A percentile compares a stretch with the other conserved stretches of the same genome.
phyloP scores from a whole-genome alignment of 176 grass and related monocot genomes.

The Hordeum vulgare region DNA sequence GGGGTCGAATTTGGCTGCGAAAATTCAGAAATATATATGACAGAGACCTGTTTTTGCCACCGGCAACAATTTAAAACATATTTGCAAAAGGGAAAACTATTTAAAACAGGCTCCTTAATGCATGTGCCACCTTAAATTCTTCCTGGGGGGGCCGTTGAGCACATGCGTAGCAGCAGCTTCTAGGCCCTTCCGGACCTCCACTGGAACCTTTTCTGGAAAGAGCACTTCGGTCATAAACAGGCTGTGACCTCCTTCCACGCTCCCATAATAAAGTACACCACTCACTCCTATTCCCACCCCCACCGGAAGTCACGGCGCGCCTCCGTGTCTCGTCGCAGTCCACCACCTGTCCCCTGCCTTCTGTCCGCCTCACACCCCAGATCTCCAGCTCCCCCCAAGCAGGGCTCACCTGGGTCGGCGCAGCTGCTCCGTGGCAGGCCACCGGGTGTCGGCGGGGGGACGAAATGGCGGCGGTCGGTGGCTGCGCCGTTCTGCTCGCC shows the following conservation, averaged over 20 bases:
- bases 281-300: background rate
- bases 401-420: background rate
- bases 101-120: too few relatives aligned
- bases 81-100: too few relatives aligned
- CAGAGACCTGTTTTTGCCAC: too few relatives aligned
- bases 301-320: background rate
- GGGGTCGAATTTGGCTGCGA: too few relatives aligned
- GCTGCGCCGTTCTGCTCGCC: slow-evolving; percentile 29
- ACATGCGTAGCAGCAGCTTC: background rate
- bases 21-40: too few relatives aligned
- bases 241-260: background rate
- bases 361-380: background rate
- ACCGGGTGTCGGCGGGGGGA: background rate
- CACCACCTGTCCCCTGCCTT: background rate
- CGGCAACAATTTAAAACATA: too few relatives aligned
- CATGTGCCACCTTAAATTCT: too few relatives aligned
- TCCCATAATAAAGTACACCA: background rate
- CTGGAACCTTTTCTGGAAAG: background rate
- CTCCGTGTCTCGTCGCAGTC: background rate
- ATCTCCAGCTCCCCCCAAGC: background rate
- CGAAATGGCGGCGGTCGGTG: slow-evolving; percentile 24
- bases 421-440: background rate
- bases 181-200: background rate
- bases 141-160: too few relatives aligned
- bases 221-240: background rate